Evolutionary conservation across 768 basidiomycete genomes (phyloP).

Genomic region (Leccinum arenicola): DNA sequence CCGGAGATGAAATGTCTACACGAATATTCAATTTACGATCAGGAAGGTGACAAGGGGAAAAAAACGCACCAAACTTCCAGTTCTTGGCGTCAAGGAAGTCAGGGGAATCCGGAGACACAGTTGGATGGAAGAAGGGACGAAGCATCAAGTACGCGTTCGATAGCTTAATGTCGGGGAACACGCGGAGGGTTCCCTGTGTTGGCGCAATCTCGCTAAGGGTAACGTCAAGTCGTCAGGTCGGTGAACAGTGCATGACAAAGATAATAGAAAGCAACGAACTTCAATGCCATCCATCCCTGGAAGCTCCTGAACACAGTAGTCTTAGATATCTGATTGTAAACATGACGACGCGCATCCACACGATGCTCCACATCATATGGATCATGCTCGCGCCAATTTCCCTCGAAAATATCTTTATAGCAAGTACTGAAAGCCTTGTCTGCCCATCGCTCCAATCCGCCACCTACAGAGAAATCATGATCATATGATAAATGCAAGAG

Average conservation of each 20-base stretch:
- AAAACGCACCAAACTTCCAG: constrained; percentile 46
- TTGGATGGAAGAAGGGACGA: constrained; percentile 64
- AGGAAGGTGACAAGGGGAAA: constrained; percentile 18
- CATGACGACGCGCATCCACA: constrained; percentile 43
- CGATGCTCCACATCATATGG: constrained; percentile 24
- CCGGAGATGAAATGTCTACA: constrained; percentile 43
- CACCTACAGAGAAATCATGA: constrained; percentile 41
- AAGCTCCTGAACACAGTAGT: constrained; percentile 58
- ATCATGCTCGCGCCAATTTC: constrained; percentile 52
- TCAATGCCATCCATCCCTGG: constrained; percentile 75
- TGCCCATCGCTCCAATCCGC: constrained; percentile 74
- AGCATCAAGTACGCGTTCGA: constrained; percentile 45
- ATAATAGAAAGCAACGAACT: constrained; percentile 34
- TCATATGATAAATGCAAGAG: neutral
- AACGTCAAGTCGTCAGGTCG: neutral
- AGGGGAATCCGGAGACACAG: constrained; percentile 36
- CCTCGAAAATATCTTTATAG: constrained; percentile 61
- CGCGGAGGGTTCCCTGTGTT: constrained; percentile 45
- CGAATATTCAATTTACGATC: constrained; percentile 9
- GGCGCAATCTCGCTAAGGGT: constrained; percentile 57
- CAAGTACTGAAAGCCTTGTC: constrained; percentile 55
- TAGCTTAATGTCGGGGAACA: constrained; percentile 61
- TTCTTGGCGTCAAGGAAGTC: constrained; percentile 46
- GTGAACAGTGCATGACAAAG: neutral
- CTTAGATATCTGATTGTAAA: constrained; percentile 39